Percentiles rank a stretch among this genome's conserved stretches.
Conservation (phyloP, 2,329 filamentous ascomycete genomes). For the Exserohilum turcica region DNA sequence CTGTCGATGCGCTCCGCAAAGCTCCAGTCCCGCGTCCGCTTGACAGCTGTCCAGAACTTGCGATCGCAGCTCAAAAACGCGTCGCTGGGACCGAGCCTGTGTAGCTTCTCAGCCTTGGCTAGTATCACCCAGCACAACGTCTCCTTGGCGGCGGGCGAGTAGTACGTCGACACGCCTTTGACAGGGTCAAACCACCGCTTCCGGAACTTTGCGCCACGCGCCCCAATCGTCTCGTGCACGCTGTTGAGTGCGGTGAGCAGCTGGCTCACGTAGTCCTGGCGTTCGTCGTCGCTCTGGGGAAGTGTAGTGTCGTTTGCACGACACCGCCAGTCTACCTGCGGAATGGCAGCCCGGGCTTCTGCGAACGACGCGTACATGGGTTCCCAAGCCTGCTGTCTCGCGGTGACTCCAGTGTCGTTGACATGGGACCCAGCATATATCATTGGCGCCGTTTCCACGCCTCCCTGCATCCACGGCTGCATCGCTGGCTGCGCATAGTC, state of each 20-base stretch:
- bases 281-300: not conserved
- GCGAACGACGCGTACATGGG: not conserved
- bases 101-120: not conserved
- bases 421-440: not conserved
- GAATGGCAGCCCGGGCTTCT: not conserved
- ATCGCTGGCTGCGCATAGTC: not conserved
- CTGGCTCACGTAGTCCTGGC: slow-evolving; percentile 1
- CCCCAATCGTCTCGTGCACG: not conserved
- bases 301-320: slow-evolving; percentile 4
- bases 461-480: not conserved
- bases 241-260: slow-evolving; percentile 13
- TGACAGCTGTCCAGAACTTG: not conserved
- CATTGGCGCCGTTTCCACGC: not conserved
- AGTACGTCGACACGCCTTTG: not conserved
- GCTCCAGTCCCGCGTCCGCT: not conserved
- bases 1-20: slow-evolving; percentile 1
- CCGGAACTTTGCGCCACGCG: not conserved
- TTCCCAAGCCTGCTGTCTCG: not conserved
- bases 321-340: slow-evolving; percentile 1
- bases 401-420: not conserved
- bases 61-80: not conserved
- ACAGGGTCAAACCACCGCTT: not conserved
- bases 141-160: not conserved
- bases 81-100: not conserved
- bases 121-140: slow-evolving; percentile 7